A percentile compares a stretch with the other conserved stretches of the same genome.
Conservation (phyloP, 192 early-diverging fungal species). For the Geosiphon pyriformis region DNA sequence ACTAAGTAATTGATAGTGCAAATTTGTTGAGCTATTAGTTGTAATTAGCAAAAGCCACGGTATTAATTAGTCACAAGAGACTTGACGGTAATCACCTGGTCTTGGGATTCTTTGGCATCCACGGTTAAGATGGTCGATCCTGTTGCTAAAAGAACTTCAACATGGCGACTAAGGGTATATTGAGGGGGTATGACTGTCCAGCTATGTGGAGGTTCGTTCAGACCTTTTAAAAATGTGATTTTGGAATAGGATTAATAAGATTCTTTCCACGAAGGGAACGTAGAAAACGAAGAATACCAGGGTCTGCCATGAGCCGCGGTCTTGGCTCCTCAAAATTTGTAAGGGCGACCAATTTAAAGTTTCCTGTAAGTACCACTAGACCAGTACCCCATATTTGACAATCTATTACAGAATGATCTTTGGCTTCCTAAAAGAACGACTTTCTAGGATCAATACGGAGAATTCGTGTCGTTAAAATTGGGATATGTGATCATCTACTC, state of each 20-base stretch:
- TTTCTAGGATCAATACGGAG: not conserved
- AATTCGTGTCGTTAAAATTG: not conserved
- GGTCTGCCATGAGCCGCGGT: constrained; percentile 69
- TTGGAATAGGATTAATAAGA: not conserved
- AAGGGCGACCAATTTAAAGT: constrained; percentile 74
- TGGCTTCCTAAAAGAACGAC: constrained; percentile 56
- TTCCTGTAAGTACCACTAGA: constrained; percentile 84
- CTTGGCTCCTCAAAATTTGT: constrained; percentile 82
- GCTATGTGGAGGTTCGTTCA: constrained; percentile 65
- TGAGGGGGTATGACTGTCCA: constrained; percentile 92
- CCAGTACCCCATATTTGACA: constrained; percentile 89
- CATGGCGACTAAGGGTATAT: constrained; percentile 76
- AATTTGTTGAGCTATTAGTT: not conserved
- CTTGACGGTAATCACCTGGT: constrained; percentile 54
- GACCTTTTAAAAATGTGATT: constrained; percentile 24
- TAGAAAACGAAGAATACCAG: constrained; percentile 35
- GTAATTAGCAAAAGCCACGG: not conserved
- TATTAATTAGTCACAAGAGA: not conserved
- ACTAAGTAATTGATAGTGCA: constrained; percentile 32
- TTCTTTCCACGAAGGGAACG: too few species aligned
- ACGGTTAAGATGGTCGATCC: constrained; percentile 76
- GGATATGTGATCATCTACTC: not conserved
- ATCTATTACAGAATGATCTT: constrained; percentile 74
- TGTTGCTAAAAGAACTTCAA: constrained; percentile 81
- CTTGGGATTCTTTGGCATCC: constrained; percentile 71